A percentile compares a stretch with the other conserved stretches of the same genome.
Evolutionary conservation across 371 early-diverging fungal genomes (phyloP).

Genomic region (Mucor indicus): DNA sequence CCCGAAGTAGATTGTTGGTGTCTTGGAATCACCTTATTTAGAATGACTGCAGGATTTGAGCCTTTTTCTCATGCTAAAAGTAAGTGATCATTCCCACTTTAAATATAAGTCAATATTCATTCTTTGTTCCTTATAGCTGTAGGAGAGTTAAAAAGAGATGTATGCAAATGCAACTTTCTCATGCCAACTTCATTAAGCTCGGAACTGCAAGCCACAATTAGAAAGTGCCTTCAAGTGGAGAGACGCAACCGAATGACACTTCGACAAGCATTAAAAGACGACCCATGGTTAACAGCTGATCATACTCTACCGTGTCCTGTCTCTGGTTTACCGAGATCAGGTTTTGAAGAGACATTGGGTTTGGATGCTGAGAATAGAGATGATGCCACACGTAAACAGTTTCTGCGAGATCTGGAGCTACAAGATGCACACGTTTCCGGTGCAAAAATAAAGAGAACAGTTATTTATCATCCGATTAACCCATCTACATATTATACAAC

Average conservation of each 20-base stretch:
- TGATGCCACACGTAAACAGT: constrained; percentile 10
- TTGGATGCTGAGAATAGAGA: constrained; percentile 18
- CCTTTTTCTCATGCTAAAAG: constrained; percentile 73
- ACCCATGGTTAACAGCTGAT: constrained; percentile 51
- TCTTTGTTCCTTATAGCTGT: constrained; percentile 29
- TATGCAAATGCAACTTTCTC: constrained; percentile 57
- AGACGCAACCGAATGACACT: constrained; percentile 46
- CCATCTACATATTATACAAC: constrained; percentile 42
- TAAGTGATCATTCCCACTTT: constrained; percentile 13
- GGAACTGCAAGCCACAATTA: constrained; percentile 45
- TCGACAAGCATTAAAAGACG: constrained; percentile 43
- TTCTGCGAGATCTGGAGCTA: constrained; percentile 10
- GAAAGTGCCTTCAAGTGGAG: constrained; percentile 53
- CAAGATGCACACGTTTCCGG: neutral
- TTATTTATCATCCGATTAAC: constrained; percentile 45
- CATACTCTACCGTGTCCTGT: constrained; percentile 26
- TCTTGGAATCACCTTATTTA: constrained; percentile 88
- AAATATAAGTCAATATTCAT: neutral
- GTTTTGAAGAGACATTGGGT: constrained; percentile 19
- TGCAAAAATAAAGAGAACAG: constrained; percentile 17
- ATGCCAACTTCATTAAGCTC: constrained; percentile 49
- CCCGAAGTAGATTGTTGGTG: constrained; percentile 75
- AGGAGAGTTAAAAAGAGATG: constrained; percentile 65
- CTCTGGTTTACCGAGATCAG: constrained; percentile 5
- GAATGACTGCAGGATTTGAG: constrained; percentile 88